Percentiles rank a stretch among this genome's conserved stretches.
These are phyloP conservation scores for Dinochytrium kinnereticum DNA, from an alignment of 371 early-diverging fungal species.

Conservation along the genomic window DNA sequence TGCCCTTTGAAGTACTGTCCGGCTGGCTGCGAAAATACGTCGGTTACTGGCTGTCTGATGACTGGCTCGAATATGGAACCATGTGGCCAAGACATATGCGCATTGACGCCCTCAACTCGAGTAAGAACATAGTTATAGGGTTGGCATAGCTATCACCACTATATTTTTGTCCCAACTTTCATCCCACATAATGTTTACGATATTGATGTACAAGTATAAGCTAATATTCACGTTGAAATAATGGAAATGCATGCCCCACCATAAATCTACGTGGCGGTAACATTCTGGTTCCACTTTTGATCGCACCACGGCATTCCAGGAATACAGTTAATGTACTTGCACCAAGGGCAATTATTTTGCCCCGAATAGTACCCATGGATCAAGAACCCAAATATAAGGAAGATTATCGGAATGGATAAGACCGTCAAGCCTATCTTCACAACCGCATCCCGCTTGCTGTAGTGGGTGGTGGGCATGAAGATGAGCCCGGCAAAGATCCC, in stretches of 20 bases:
- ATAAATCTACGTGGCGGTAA: neutral
- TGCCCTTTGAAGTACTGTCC: too few species aligned
- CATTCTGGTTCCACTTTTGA: neutral
- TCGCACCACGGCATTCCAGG: slow-evolving; percentile 59
- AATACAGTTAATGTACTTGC: slow-evolving; percentile 59
- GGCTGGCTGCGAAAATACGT: too few species aligned
- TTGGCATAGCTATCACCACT: too few species aligned
- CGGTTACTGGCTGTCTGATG: too few species aligned
- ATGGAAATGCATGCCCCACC: neutral
- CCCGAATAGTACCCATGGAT: slow-evolving; percentile 43
- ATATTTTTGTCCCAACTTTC: too few species aligned
- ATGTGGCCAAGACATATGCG: too few species aligned
- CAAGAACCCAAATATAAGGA: slow-evolving; percentile 40
- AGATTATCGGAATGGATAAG: slow-evolving; percentile 35
- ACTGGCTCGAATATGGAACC: too few species aligned
- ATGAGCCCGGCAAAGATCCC: slow-evolving; percentile 50
- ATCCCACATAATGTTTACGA: too few species aligned
- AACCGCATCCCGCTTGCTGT: slow-evolving; percentile 46
- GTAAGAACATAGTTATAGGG: too few species aligned
- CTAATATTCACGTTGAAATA: neutral
- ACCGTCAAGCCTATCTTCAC: slow-evolving; percentile 37
- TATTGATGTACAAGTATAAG: neutral
- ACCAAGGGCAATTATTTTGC: slow-evolving; percentile 49
- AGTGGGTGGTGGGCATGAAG: slow-evolving; percentile 57
- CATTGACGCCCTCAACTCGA: too few species aligned